Percentiles rank a stretch among this genome's conserved stretches.
These are phyloP conservation scores for Endoconidiophora laricicola DNA, from an alignment of 2,329 filamentous ascomycete genomes.

Conservation along the genomic window DNA sequence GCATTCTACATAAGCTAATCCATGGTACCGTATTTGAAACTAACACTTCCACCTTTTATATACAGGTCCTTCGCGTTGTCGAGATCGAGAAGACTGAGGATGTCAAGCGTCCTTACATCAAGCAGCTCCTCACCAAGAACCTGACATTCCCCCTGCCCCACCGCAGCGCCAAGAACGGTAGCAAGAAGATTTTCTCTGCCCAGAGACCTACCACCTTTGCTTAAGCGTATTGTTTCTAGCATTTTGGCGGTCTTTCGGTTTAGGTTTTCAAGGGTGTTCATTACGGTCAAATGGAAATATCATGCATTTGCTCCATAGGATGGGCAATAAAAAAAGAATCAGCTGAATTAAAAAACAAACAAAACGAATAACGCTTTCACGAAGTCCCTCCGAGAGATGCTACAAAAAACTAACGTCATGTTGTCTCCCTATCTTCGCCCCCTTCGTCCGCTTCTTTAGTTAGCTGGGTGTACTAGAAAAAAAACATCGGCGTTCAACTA, in stretches of 20 bases:
- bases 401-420: not conserved
- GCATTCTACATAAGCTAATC: not conserved
- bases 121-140: conserved; percentile 88
- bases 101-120: conserved; percentile 98
- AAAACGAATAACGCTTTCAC: conserved; percentile 11
- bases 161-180: conserved; percentile 67
- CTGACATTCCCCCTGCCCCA: conserved; percentile 98
- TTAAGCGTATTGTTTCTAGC: conserved; percentile 47
- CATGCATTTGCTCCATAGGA: conserved; percentile 29
- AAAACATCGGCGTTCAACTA: too few species aligned
- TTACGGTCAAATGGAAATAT: conserved; percentile 42
- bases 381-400: conserved; percentile 2
- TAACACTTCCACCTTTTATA: not conserved
- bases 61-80: conserved; percentile 89
- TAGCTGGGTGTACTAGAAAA: not conserved
- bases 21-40: not conserved
- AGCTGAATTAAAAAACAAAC: conserved; percentile 14
- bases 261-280: conserved; percentile 43
- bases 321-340: conserved; percentile 14
- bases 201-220: conserved; percentile 95
- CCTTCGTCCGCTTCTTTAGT: not conserved
- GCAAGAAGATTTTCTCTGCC: conserved; percentile 84
- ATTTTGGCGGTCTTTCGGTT: conserved; percentile 27
- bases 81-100: conserved; percentile 90
- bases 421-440: not conserved